Evolutionary conservation across 257 asterid genomes (phyloP), one percentile per base, ranked within the genome.

Genomic region (Solanum commersonii): DNA sequence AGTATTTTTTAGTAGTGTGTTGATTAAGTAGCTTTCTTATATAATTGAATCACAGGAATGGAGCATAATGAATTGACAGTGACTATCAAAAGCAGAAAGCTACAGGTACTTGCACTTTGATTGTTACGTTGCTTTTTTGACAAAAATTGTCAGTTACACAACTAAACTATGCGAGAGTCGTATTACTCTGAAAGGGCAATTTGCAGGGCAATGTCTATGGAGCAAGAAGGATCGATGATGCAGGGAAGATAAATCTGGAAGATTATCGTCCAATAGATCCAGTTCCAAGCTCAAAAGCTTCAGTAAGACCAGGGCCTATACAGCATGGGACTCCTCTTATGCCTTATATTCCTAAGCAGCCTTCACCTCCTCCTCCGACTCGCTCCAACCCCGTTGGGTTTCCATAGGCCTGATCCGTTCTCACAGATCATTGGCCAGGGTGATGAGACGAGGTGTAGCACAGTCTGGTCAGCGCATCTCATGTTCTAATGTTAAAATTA

Each of bases 311-410:
- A 2, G 95, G 95, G 59, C 98, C 98, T 4, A 91, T 96, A 87
- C 97, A 94, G 86, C 99, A 96, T 56, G 98, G 95, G 13, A 92
- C 98, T 87, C 99, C 99, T 73, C 92, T 95, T 34, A 90, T 92
- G 94, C 99, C 99, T 44, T 94, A 90, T 79, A 93, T 96, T 88
- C 98, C 99, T 2, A 92, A 88, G 67, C 87, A 87, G 60, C 87
- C 96, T 27, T 93, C 99, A 87, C 95, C 98, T 67, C 94, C 98
- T 70, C 89, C 71, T 33, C 91, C 92, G 23, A 87, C 86, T 87
- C 67, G 11, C 46, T 79, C 52, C n/a, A 72, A 42, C 5, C 31
- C 31, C 35, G 2, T 71, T 31, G 88, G 83, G 4, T 2, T 25
- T 42, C 88, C 88, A 2, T 86, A 71, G 31, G 23, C 34, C 1